Conservation (phyloP, 2,329 filamentous ascomycete species). For the Colletotrichum sp. region DNA sequence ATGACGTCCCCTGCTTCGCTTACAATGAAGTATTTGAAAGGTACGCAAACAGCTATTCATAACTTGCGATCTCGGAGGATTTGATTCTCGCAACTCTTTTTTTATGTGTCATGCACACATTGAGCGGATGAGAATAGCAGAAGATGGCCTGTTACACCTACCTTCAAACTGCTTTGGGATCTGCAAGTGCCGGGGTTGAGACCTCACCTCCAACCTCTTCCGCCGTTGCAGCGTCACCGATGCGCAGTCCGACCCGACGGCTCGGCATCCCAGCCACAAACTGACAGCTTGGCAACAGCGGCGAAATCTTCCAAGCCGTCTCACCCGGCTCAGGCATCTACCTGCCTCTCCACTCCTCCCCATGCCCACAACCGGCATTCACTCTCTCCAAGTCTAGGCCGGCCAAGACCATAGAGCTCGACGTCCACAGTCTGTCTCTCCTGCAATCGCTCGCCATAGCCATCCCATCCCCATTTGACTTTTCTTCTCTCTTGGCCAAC, state of each 20-base stretch:
- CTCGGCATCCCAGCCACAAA: background rate
- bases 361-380: conserved; percentile 26
- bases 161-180: background rate
- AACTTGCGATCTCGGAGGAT: background rate
- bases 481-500: conserved; percentile 27
- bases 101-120: too few species aligned
- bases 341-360: conserved; percentile 23
- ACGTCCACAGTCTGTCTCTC: conserved; percentile 40
- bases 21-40: conserved; percentile 25
- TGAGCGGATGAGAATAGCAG: background rate
- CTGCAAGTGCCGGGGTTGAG: background rate
- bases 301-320: conserved; percentile 27
- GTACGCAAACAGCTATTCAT: conserved; percentile 18
- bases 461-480: conserved; percentile 29
- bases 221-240: background rate
- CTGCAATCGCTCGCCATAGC: conserved; percentile 45
- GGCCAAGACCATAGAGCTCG: conserved; percentile 24
- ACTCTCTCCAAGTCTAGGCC: conserved; percentile 30
- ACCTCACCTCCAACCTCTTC: background rate
- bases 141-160: background rate
- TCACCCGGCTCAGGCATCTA: conserved; percentile 32
- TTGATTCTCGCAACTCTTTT: background rate
- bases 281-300: conserved; percentile 21
- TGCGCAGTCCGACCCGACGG: background rate
- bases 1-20: conserved; percentile 11